These are phyloP conservation scores for Teratosphaeria gauchensis DNA, from an alignment of 2,329 filamentous ascomycete genomes.

Conservation along the genomic window DNA sequence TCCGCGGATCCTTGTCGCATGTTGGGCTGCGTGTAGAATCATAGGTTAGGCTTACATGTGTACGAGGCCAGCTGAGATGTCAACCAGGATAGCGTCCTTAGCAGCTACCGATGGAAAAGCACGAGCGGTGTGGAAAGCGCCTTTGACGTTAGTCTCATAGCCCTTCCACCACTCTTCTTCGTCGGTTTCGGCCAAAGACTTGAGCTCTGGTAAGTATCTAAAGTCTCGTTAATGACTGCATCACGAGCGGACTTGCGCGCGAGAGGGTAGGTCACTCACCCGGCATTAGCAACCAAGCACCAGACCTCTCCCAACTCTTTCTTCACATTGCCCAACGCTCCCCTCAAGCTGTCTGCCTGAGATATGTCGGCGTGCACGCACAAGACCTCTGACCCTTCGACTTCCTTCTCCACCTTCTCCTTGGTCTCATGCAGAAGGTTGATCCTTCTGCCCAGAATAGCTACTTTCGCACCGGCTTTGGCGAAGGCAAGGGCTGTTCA, in stretches of 20 bases:
- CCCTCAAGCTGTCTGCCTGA: slow-evolving; percentile 4
- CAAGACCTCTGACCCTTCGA: slow-evolving; percentile 3
- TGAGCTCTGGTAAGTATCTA: slow-evolving; percentile 1
- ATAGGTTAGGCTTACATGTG: background rate
- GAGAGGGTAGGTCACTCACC: background rate
- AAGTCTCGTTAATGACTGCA: background rate
- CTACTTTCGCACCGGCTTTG: slow-evolving; percentile 8
- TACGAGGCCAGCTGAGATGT: background rate
- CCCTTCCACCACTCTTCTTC: slow-evolving; percentile 7
- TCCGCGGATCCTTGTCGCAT: too few species aligned
- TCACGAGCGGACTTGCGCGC: background rate
- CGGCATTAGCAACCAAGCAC: slow-evolving; percentile 8
- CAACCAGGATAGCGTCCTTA: background rate
- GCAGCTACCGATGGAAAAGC: slow-evolving; percentile 3
- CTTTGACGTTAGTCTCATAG: slow-evolving; percentile 8
- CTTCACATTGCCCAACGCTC: slow-evolving; percentile 2
- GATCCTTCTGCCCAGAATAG: slow-evolving; percentile 7
- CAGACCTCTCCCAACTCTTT: slow-evolving; percentile 6
- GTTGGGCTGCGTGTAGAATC: too few species aligned
- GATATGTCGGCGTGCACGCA: slow-evolving; percentile 9
- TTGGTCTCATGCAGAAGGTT: slow-evolving; percentile 3
- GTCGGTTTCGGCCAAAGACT: slow-evolving; percentile 1
- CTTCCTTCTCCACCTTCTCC: slow-evolving; percentile 4
- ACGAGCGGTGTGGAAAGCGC: slow-evolving; percentile 6
- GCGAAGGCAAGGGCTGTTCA: slow-evolving; percentile 3